Percentiles rank a stretch among this genome's conserved stretches.
Evolutionary conservation across 176 grass and related monocot genomes (phyloP).

Genomic region (Avena sativa): DNA sequence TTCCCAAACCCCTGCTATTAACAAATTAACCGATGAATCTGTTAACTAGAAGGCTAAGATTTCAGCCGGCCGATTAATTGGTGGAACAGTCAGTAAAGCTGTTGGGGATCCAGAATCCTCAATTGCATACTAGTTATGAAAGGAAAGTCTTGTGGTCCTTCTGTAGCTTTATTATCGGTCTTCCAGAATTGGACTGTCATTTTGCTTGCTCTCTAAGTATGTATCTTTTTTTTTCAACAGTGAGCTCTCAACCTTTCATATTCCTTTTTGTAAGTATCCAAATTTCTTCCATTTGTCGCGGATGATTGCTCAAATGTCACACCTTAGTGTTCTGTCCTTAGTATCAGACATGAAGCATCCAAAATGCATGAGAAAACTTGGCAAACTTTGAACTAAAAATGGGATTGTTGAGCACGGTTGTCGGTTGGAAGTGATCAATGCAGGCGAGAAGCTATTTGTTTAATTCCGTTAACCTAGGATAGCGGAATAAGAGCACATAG

Average conservation of each 20-base stretch:
- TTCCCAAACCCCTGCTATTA: neutral
- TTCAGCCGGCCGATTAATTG: constrained; percentile 1
- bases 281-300: neutral
- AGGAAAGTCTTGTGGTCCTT: constrained; percentile 21
- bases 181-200: neutral
- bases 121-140: neutral
- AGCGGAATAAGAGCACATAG: neutral
- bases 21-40: neutral
- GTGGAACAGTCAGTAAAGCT: constrained; percentile 12
- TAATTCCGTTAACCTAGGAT: constrained; percentile 17
- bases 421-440: neutral
- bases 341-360: neutral
- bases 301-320: neutral
- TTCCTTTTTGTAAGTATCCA: neutral
- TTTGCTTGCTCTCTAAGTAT: neutral
- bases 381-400: neutral
- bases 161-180: constrained; percentile 10
- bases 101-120: neutral
- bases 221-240: neutral
- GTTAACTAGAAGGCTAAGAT: neutral
- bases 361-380: neutral
- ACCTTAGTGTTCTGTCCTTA: constrained; percentile 1
- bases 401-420: neutral
- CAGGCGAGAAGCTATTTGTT: neutral
- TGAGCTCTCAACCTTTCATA: neutral